Conservation (phyloP, 805 yeast genomes). For the Candida ovalis region DNA sequence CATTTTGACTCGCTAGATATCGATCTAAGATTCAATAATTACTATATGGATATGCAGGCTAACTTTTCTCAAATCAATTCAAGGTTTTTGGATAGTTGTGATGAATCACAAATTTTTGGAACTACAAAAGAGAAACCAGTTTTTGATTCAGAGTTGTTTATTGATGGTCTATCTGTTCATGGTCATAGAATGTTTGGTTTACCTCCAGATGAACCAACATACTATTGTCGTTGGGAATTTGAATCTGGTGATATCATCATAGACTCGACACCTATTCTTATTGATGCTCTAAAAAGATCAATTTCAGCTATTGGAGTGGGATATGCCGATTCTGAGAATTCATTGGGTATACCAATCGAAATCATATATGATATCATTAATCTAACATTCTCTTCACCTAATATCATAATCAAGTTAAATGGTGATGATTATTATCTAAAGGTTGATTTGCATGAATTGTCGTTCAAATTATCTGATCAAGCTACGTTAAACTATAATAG, state of each 20-base stretch:
- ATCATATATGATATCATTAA: slow-evolving; percentile 66
- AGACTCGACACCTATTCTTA: slow-evolving; percentile 44
- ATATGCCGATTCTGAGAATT: slow-evolving; percentile 72
- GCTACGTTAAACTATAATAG: slow-evolving; percentile 63
- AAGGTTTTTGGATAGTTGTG: slow-evolving; percentile 20
- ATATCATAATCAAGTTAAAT: slow-evolving; percentile 41
- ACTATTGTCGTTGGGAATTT: slow-evolving; percentile 88
- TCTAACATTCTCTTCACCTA: slow-evolving; percentile 52
- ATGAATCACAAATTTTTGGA: slow-evolving; percentile 22
- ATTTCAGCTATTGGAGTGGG: slow-evolving; percentile 54
- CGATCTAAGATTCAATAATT: slow-evolving; percentile 83
- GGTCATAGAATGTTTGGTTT: slow-evolving; percentile 93
- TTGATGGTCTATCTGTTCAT: slow-evolving; percentile 64
- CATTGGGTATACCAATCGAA: slow-evolving; percentile 53
- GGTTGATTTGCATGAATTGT: slow-evolving; percentile 24
- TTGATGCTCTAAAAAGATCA: slow-evolving; percentile 41
- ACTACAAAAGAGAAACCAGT: slow-evolving; percentile 19
- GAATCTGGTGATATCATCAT: slow-evolving; percentile 55
- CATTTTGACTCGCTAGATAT: slow-evolving; percentile 63
- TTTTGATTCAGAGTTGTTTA: slow-evolving; percentile 40
- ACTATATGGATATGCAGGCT: slow-evolving; percentile 89
- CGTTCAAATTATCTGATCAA: slow-evolving; percentile 58
- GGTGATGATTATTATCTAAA: slow-evolving; percentile 25
- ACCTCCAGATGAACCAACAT: slow-evolving; percentile 86
- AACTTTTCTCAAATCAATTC: slow-evolving; percentile 59